Evolutionary conservation across 331 rosid genomes (phyloP).

Genomic region (Quercus lobata): DNA sequence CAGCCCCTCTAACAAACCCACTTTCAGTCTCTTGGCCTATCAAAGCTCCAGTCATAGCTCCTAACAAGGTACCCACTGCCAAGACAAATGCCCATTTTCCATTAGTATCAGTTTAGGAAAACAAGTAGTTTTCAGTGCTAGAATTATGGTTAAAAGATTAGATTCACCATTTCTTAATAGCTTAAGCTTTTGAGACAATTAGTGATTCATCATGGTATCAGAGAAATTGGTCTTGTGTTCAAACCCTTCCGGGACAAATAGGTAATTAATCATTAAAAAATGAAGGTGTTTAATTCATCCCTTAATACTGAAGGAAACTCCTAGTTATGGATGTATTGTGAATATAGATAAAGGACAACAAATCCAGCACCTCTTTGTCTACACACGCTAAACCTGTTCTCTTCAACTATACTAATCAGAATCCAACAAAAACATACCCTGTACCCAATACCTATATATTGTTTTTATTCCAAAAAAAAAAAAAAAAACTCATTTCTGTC

Average conservation of each 20-base stretch:
- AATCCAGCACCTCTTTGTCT: neutral
- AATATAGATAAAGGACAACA: constrained; percentile 2
- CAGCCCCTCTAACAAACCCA: constrained; percentile 98
- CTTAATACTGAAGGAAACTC: constrained; percentile 2
- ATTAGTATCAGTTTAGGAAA: neutral
- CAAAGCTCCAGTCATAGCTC: constrained; percentile 98
- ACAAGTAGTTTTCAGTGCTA: neutral
- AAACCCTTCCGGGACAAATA: no score
- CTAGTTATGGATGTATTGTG: neutral
- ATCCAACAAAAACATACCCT: constrained; percentile 28
- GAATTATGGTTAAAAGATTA: no score
- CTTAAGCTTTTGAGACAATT: no score
- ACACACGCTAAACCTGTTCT: neutral
- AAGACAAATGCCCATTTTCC: constrained; percentile 26
- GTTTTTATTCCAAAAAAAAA: neutral
- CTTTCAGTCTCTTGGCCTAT: constrained; percentile 99
- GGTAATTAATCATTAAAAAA: neutral
- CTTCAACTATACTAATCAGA: neutral
- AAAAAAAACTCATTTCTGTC: constrained; percentile 6
- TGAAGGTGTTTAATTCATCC: neutral
- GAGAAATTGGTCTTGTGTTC: no score
- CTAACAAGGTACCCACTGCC: constrained; percentile 93
- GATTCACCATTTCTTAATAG: no score
- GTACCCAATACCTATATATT: constrained; percentile 10
- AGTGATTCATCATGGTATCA: no score